These are phyloP conservation scores for Chaetothyriales sp. DNA, from an alignment of 2,329 filamentous ascomycete genomes.

Conservation along the genomic window DNA sequence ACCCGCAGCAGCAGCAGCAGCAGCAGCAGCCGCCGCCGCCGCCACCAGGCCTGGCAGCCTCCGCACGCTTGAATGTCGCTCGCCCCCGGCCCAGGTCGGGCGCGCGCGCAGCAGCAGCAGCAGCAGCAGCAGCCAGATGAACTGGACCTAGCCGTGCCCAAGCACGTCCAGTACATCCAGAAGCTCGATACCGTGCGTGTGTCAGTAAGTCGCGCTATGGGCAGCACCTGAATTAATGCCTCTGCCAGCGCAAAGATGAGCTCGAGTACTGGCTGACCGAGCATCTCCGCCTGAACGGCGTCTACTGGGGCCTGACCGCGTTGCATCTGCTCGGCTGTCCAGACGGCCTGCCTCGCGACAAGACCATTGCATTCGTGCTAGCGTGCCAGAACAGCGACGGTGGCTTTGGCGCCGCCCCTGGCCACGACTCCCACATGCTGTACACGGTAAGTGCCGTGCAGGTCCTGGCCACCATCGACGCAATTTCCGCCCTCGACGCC, in stretches of 20 bases:
- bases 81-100: constrained; percentile 46
- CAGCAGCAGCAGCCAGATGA: constrained; percentile 27
- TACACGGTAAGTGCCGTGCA: constrained; percentile 93
- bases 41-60: no score
- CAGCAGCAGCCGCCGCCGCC: no score
- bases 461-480: constrained; percentile 76
- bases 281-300: constrained; percentile 83
- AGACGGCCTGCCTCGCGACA: constrained; percentile 63
- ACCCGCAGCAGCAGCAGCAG: no score
- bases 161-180: constrained; percentile 86
- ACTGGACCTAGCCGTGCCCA: constrained; percentile 42
- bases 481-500: constrained; percentile 65
- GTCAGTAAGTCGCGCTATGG: constrained; percentile 3
- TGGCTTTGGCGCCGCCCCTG: constrained; percentile 85
- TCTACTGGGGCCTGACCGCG: constrained; percentile 91
- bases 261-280: constrained; percentile 97
- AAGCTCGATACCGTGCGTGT: constrained; percentile 66
- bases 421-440: constrained; percentile 90
- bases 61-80: constrained; percentile 37
- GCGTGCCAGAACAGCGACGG: constrained; percentile 83
- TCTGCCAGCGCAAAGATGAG: constrained; percentile 65
- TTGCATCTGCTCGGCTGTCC: constrained; percentile 72
- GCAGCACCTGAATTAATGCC: constrained; percentile 4
- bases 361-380: constrained; percentile 83
- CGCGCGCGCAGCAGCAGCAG: constrained; percentile 26